Evolutionary conservation across 2,329 filamentous ascomycete species (phyloP).

Genomic region (Hysterium pulicare): DNA sequence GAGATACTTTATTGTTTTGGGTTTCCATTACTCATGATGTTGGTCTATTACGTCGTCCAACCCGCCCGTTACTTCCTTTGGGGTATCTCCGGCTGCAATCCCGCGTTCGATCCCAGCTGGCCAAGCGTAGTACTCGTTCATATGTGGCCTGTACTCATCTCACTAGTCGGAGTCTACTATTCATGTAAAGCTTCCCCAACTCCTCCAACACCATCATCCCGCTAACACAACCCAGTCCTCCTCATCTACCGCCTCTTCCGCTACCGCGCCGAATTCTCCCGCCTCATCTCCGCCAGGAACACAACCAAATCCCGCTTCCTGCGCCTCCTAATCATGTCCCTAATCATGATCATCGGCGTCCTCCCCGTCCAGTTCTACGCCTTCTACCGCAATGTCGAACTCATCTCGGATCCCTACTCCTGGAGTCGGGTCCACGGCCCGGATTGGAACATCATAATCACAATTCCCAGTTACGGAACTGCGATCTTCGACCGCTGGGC

Average conservation of each 20-base stretch:
- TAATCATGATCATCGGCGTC: slow-evolving; percentile 48
- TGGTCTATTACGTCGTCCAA: slow-evolving; percentile 59
- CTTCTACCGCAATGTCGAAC: slow-evolving; percentile 29
- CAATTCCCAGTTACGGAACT: slow-evolving; percentile 43
- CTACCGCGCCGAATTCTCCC: slow-evolving; percentile 57
- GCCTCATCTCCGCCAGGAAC: slow-evolving; percentile 52
- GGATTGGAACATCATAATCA: slow-evolving; percentile 49
- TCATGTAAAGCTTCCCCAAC: slow-evolving; percentile 47
- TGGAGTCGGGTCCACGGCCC: slow-evolving; percentile 54
- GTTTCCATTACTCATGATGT: slow-evolving; percentile 54
- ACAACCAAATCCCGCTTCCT: slow-evolving; percentile 60
- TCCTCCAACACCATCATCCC: slow-evolving; percentile 11
- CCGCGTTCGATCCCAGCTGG: slow-evolving; percentile 57
- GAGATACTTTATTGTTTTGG: slow-evolving; percentile 56
- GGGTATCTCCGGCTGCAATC: slow-evolving; percentile 58
- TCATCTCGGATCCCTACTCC: slow-evolving; percentile 44
- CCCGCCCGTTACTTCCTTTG: slow-evolving; percentile 56
- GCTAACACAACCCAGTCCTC: slow-evolving; percentile 43
- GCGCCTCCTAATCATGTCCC: slow-evolving; percentile 57
- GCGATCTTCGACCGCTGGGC: slow-evolving; percentile 58
- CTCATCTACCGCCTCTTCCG: slow-evolving; percentile 59
- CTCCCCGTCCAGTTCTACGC: slow-evolving; percentile 54
- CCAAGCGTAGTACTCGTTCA: slow-evolving; percentile 51
- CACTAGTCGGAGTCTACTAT: slow-evolving; percentile 53
- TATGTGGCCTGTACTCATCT: slow-evolving; percentile 57